These are phyloP conservation scores for Gremmenia infestans DNA, from an alignment of 2,329 filamentous ascomycete genomes.

Conservation along the genomic window DNA sequence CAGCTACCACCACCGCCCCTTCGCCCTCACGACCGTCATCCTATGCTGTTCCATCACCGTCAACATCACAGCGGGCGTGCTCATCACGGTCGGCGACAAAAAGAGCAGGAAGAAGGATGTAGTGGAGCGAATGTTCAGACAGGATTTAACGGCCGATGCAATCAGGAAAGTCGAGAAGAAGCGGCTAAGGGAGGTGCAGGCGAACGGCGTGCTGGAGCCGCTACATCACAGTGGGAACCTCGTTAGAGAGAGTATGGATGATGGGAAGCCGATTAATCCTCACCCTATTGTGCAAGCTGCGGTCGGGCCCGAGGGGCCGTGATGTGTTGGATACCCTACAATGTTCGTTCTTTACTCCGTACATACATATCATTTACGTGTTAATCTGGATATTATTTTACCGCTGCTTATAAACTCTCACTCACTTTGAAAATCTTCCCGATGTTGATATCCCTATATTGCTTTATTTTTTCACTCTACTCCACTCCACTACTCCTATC, in stretches of 20 bases:
- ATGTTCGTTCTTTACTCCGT: too few relatives aligned
- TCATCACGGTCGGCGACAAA: conserved; percentile 73
- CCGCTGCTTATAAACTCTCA: too few relatives aligned
- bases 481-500: too few relatives aligned
- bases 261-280: neutral
- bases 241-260: neutral
- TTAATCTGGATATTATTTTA: too few relatives aligned
- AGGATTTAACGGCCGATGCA: conserved; percentile 66
- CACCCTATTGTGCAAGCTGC: too few relatives aligned
- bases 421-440: too few relatives aligned
- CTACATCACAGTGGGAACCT: neutral
- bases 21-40: conserved; percentile 74
- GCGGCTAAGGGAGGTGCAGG: neutral
- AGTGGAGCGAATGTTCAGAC: conserved; percentile 68
- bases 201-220: neutral
- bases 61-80: conserved; percentile 70
- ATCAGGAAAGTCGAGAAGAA: conserved; percentile 41
- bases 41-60: conserved; percentile 73
- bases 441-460: too few relatives aligned
- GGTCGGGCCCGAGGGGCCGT: too few relatives aligned
- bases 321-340: too few relatives aligned
- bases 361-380: too few relatives aligned
- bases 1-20: conserved; percentile 61
- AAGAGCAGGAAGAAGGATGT: conserved; percentile 83
- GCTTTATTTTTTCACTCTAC: too few relatives aligned